Evolutionary conservation across 768 basidiomycete genomes (phyloP), one percentile per base, ranked within the genome.

Genomic region (Boletus rubropictus): DNA sequence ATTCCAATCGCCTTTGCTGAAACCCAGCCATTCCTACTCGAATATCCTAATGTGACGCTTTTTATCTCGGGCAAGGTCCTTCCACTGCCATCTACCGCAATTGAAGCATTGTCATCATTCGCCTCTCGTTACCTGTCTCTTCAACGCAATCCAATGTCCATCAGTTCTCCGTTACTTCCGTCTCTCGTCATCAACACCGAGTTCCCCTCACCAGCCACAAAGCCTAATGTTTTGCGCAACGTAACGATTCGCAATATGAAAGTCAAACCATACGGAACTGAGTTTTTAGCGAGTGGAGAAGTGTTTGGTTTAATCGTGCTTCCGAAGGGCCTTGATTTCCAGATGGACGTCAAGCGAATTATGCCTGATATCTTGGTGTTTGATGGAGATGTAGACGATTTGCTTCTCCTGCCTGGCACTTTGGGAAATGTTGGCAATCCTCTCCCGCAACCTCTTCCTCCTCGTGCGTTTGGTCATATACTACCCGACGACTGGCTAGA

Each of bases 231-330:
- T 29, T 71, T 92, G 12, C 78, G 77, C 11, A 71, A 86, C 52
- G 82, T 91, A 35, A 84, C 84, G 3, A 83, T 91, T 50, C 74
- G 72, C 35, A 75, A 86, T 57, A 90, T 91, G 89, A 78, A 76
- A 56, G 73, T 90, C 47, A 79, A 72, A 50, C 74, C 84, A 0
- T 35, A 52, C 6, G 72, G 72, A 36, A 56, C 54, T 11, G 60
- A 51, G 7, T 75, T 90, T 57, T 69, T 84, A 18, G 84, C 87
- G 0, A 88, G 81, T 56, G 89, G 87, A 12, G 75, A 74, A 3
- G 79, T 91, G 10, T 75, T 72, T 38, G 89, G 77, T 7, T 71
- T 73, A 15, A 69, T 86, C 29, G 81, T 85, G 9, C 71, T 91
- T 2, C 89, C 89, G 1, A 68, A 64, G 35, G 86, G 86, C 36